Conservation (phyloP, 306 rosid species). For the Vigna reflexopilosa region DNA sequence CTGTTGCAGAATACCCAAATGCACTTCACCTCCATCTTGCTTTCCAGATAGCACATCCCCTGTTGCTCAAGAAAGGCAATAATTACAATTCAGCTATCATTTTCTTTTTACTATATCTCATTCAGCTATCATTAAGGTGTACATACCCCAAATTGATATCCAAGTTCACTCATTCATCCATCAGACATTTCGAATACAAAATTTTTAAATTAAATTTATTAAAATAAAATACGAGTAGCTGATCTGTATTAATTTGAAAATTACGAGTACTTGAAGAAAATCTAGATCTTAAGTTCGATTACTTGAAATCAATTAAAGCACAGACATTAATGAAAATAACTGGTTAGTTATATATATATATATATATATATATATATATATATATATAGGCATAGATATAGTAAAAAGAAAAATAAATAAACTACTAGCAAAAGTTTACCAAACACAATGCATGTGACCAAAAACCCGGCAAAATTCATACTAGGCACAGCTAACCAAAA, state of each 20-base stretch:
- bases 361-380: no score
- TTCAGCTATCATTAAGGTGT: not conserved
- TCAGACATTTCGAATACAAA: not conserved
- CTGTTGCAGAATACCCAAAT: slow-evolving; percentile 85
- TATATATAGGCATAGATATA: no score
- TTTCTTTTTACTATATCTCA: not conserved
- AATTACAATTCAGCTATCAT: not conserved
- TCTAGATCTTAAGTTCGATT: not conserved
- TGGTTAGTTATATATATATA: no score
- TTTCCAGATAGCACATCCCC: slow-evolving; percentile 91
- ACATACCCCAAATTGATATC: not conserved
- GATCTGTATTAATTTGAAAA: not conserved
- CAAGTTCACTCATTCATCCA: not conserved
- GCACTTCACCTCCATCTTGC: slow-evolving; percentile 56
- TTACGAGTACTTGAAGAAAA: not conserved
- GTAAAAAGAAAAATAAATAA: no score
- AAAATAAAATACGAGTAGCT: not conserved
- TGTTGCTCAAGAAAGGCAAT: slow-evolving; percentile 35
- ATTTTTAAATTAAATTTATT: not conserved
- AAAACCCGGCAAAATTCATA: not conserved
- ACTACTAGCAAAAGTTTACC: not conserved
- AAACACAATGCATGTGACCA: not conserved
- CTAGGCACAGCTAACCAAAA: not conserved
- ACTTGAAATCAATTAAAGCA: not conserved
- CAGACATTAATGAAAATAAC: slow-evolving; percentile 7